A percentile compares a stretch with the other conserved stretches of the same genome.
phyloP scores from a whole-genome alignment of 768 basidiomycete species.

The Calocybe cyanea region DNA sequence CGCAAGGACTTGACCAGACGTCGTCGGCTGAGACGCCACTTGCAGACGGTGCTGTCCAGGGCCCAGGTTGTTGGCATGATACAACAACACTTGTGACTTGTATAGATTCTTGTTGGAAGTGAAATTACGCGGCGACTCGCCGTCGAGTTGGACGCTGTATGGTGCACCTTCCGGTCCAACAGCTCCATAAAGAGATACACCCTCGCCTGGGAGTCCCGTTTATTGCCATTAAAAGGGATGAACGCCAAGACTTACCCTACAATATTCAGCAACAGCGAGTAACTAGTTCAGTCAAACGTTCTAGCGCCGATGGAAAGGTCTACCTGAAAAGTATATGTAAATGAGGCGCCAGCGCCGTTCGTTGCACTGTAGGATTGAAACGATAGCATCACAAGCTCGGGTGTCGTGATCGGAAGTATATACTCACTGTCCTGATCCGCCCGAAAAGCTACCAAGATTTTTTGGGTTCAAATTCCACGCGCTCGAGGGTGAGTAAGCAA shows the following conservation, averaged over 20 bases:
- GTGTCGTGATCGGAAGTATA: not conserved
- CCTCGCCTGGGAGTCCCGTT: slow-evolving; percentile 36
- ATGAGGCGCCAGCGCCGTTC: slow-evolving; percentile 24
- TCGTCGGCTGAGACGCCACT: slow-evolving; percentile 6
- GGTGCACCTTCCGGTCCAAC: slow-evolving; percentile 30
- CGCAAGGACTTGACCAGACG: slow-evolving; percentile 8
- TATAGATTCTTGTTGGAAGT: slow-evolving; percentile 21
- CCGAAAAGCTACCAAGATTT: slow-evolving; percentile 33
- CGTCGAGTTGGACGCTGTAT: slow-evolving; percentile 33
- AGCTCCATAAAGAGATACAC: slow-evolving; percentile 42
- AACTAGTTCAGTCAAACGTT: too few species aligned
- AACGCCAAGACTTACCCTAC: too few species aligned
- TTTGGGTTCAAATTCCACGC: slow-evolving; percentile 31
- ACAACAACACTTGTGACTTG: slow-evolving; percentile 23
- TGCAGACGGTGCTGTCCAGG: slow-evolving; percentile 8
- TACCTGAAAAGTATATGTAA: slow-evolving; percentile 38
- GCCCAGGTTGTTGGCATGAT: slow-evolving; percentile 13
- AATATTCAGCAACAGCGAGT: too few species aligned
- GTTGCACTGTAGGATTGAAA: slow-evolving; percentile 27
- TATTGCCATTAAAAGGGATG: too few species aligned
- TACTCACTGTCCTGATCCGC: slow-evolving; percentile 38
- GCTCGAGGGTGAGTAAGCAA: slow-evolving; percentile 27
- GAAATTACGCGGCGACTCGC: slow-evolving; percentile 17
- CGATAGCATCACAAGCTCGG: not conserved
- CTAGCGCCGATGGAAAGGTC: too few species aligned